Percentiles rank a stretch among this genome's conserved stretches.
These are phyloP conservation scores for Avena atlantica DNA, from an alignment of 176 grass and related monocot genomes.

Conservation along the genomic window DNA sequence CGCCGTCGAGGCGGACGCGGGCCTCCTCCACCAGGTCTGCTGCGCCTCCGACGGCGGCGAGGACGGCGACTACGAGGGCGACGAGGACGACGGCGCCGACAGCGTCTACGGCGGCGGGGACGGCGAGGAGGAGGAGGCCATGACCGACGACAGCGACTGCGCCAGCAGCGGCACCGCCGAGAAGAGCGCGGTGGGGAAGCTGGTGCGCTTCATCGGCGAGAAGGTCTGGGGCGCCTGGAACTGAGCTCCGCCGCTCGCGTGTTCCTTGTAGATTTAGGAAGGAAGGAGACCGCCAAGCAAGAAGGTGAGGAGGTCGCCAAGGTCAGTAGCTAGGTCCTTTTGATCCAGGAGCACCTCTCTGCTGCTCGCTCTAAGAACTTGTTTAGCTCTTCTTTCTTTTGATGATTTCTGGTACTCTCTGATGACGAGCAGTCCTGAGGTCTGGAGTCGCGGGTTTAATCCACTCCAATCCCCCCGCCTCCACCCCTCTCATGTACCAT, in stretches of 20 bases:
- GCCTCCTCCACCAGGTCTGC: neutral
- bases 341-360: slow-evolving; percentile 33
- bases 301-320: slow-evolving; percentile 17
- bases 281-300: slow-evolving; percentile 35
- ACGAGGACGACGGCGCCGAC: slow-evolving; percentile 35
- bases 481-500: slow-evolving; percentile 52
- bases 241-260: slow-evolving; percentile 19
- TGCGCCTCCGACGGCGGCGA: neutral
- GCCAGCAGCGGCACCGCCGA: slow-evolving; percentile 12
- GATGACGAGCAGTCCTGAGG: slow-evolving; percentile 36
- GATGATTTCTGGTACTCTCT: slow-evolving; percentile 48
- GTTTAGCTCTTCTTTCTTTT: slow-evolving; percentile 20
- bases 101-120: slow-evolving; percentile 37
- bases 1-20: neutral
- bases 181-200: slow-evolving; percentile 66
- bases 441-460: neutral
- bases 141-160: slow-evolving; percentile 33
- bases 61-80: slow-evolving; percentile 42
- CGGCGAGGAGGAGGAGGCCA: slow-evolving; percentile 27
- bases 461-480: neutral
- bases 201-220: slow-evolving; percentile 85
- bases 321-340: slow-evolving; percentile 49
- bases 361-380: too few species aligned
- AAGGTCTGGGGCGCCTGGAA: slow-evolving; percentile 73
- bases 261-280: slow-evolving; percentile 58